phyloP scores from a whole-genome alignment of 352 stramenopile species.

The Globisporangium polare region DNA sequence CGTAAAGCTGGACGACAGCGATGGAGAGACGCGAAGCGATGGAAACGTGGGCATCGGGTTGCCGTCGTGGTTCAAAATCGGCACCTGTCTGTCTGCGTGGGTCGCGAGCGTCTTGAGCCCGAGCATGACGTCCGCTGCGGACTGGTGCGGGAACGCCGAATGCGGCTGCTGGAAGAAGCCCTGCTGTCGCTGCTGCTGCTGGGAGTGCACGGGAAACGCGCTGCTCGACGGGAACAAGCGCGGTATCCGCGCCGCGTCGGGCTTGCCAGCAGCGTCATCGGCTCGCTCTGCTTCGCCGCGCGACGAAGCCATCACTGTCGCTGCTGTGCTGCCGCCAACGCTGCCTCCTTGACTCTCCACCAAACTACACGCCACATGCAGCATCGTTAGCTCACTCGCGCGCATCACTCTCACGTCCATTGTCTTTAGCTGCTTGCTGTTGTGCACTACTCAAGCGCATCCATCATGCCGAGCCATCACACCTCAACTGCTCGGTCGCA shows the following conservation, averaged over 20 bases:
- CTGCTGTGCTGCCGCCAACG: too few relatives aligned
- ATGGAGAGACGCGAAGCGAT: slow-evolving; percentile 13
- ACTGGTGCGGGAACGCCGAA: slow-evolving; percentile 12
- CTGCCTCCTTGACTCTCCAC: slow-evolving; percentile 20
- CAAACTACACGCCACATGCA: slow-evolving; percentile 30
- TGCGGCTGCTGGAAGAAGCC: slow-evolving; percentile 6
- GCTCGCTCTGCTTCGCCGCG: not conserved
- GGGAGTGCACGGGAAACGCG: slow-evolving; percentile 10
- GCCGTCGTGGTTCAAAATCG: slow-evolving; percentile 11
- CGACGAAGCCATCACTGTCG: not conserved
- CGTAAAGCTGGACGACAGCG: slow-evolving; percentile 10
- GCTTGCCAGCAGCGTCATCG: slow-evolving; percentile 7
- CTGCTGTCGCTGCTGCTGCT: slow-evolving; percentile 2
- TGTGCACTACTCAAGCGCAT: not conserved
- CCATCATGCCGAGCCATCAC: not conserved
- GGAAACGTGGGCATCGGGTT: slow-evolving; percentile 9
- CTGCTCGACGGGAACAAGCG: slow-evolving; percentile 18
- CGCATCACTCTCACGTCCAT: not conserved
- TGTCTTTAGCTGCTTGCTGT: not conserved
- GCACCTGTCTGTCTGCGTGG: slow-evolving; percentile 20
- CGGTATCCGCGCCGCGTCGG: slow-evolving; percentile 19
- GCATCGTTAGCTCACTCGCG: slow-evolving; percentile 23
- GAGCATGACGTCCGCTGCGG: slow-evolving; percentile 26
- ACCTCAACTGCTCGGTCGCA: not conserved
- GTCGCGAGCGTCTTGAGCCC: slow-evolving; percentile 30